Conservation (phyloP, 495 filamentous ascomycete genomes). For the Aspergillus sclerotioniger region DNA sequence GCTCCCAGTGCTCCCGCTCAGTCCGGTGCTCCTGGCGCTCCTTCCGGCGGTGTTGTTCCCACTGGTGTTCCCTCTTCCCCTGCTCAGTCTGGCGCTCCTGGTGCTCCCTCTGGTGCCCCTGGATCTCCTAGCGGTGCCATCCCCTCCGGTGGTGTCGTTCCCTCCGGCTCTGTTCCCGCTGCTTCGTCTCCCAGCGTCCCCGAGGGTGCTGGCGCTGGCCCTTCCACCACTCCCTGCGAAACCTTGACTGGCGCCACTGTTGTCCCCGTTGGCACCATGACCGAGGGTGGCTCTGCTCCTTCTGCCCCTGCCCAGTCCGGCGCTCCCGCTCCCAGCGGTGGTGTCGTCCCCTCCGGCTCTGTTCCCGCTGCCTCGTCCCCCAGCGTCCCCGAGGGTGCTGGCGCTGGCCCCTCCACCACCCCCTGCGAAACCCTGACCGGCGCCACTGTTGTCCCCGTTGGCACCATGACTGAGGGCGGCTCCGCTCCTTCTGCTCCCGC, state of each 20-base stretch:
- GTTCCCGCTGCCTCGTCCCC: neutral
- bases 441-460: conserved; percentile 13
- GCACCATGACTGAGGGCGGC: conserved; percentile 10
- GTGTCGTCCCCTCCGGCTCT: too few relatives aligned
- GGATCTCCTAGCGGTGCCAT: neutral
- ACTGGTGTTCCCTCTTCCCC: conserved; percentile 5
- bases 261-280: conserved; percentile 13
- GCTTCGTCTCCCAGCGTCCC: neutral
- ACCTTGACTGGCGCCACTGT: conserved; percentile 19
- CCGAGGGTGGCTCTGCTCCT: conserved; percentile 1
- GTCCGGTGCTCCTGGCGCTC: conserved; percentile 8
- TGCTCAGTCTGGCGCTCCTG: conserved; percentile 9
- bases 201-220: neutral
- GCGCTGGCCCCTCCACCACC: conserved; percentile 5
- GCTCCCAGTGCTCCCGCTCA: too few relatives aligned
- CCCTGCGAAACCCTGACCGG: conserved; percentile 26
- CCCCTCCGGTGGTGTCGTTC: neutral
- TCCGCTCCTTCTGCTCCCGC: neutral
- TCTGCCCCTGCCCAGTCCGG: neutral
- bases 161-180: neutral
- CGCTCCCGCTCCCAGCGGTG: neutral
- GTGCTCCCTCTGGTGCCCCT: neutral
- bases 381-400: neutral
- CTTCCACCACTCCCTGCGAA: conserved; percentile 21
- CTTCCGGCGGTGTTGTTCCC: conserved; percentile 3